Evolutionary conservation across 306 rosid genomes (phyloP), one percentile per base, ranked within the genome.

Genomic region (Pyrus pyrifolia): DNA sequence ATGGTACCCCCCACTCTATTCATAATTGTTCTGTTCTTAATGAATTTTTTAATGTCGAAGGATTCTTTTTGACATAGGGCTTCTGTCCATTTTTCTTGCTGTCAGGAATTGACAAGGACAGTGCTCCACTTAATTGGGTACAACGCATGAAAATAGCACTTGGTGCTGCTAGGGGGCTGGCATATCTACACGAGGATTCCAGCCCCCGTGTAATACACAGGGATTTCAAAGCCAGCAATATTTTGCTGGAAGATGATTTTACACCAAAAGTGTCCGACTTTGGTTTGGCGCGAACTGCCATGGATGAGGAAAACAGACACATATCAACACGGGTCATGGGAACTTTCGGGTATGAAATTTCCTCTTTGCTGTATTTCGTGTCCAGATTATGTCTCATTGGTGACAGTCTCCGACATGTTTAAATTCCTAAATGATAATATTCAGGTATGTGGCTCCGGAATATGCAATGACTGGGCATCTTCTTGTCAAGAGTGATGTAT

Each of bases 241-340:
- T 95, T 75, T 88, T 95, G 83, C 81, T 95, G 76, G 99, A 92
- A 88, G 83, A 87, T 78, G 97, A 95, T 87, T 95, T 90, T 78
- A 95, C 90, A 10, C 97, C 99, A 11, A 95, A 95, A 82, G 99
- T 95, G 55, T 92, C 99, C 0, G 99, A 95, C 86, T 95, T 95
- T 75, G 99, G 99, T 68, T 89, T 92, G 85, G 99, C 99, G 74
- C 89, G 99, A 80, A 76, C 90, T 11, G 99, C 99, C 29, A 59
- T 90, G 78, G 97, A 95, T 70, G 99, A 87, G 81, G 92, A 82
- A 49, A 95, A 81, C 81, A 84, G 85, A 63, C 97, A 95, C 77
- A 89, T 95, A 84, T 92, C 97, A 4, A 95, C 99, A 40, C 93
- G 96, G 13, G 99, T 95, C 79, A 95, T 95, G 99, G 99, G 99